Evolutionary conservation across 805 yeast genomes (phyloP), one percentile per base, ranked within the genome.

Genomic region (Cyberlindnera misumaiensis): DNA sequence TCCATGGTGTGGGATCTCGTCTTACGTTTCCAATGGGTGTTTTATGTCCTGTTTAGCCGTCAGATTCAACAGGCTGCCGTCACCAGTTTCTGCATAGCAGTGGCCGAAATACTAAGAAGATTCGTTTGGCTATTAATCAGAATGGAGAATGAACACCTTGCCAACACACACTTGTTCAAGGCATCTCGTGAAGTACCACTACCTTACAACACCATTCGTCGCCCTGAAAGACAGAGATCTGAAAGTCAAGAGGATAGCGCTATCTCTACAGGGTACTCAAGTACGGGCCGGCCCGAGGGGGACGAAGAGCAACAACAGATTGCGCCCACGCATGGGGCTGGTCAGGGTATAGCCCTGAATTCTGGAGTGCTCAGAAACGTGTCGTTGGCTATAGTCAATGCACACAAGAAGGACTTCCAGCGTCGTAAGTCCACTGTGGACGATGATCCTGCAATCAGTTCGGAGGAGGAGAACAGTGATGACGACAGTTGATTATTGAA

Each of bases 141-240:
- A 64, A 83, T 93, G 73, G 98, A 93, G 51, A 93, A 93, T 60
- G 97, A 93, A 60, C 98, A 93, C 59, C 81, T 89, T 34, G 80
- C 97, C 1, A 90, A 90, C 56, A 95, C 88, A 10, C 78, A 77
- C 39, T 63, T 87, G 32, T 84, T 80, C 60, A 72, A 95, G 46
- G 97, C 97, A 0, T 80, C 94, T 9, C 76, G 94, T 41, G 96
- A 90, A 44, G 66, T 86, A 9, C 85, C 90, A 2, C 63, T 90
- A 38, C 98, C 98, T 0, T 90, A 87, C 46, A 74, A 77, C 3
- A 57, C 73, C 4, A 14, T 67, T 56, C 35, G 50, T 26, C 45
- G 51, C 31, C 32, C 53, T 36, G 13, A 68, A 65, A 15, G 62
- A 61, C 36, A 34, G 12, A 32, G 33, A 17, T 18, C 26, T n/a